Conservation (phyloP, 495 filamentous ascomycete species). For the Penicillium tannophilum region DNA sequence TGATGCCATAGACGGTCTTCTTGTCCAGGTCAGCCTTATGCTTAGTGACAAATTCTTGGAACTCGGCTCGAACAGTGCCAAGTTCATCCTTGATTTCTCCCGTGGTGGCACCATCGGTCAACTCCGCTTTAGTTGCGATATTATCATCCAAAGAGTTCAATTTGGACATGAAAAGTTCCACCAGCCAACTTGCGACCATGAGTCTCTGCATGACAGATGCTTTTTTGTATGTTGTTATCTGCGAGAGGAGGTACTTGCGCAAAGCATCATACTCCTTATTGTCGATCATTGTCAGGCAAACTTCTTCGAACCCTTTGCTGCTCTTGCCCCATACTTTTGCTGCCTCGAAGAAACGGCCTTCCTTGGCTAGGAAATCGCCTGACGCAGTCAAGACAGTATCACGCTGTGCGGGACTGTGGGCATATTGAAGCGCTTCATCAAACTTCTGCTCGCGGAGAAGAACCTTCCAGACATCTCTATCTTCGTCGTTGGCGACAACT, state of each 20-base stretch:
- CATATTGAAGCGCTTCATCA: slow-evolving; percentile 81
- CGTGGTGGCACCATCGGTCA: slow-evolving; percentile 68
- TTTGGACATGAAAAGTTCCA: slow-evolving; percentile 97
- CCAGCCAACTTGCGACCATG: slow-evolving; percentile 94
- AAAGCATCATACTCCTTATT: slow-evolving; percentile 87
- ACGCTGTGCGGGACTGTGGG: slow-evolving; percentile 69
- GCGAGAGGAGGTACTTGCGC: slow-evolving; percentile 84
- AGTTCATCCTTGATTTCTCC: slow-evolving; percentile 75
- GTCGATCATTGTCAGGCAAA: slow-evolving; percentile 88
- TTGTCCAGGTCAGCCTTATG: slow-evolving; percentile 85
- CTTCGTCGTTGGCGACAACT: slow-evolving; percentile 86
- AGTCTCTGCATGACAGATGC: slow-evolving; percentile 84
- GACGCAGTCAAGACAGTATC: slow-evolving; percentile 88
- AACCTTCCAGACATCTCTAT: slow-evolving; percentile 91
- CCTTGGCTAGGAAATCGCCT: slow-evolving; percentile 80
- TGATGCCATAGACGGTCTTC: slow-evolving; percentile 92
- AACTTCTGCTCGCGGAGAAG: slow-evolving; percentile 84
- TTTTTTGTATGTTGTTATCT: slow-evolving; percentile 81
- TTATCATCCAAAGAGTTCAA: slow-evolving; percentile 93
- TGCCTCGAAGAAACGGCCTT: slow-evolving; percentile 80
- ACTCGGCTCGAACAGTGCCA: slow-evolving; percentile 68
- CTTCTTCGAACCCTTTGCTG: slow-evolving; percentile 95
- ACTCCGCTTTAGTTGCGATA: slow-evolving; percentile 84
- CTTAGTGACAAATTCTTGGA: slow-evolving; percentile 81
- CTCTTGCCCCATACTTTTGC: slow-evolving; percentile 90